These are phyloP conservation scores for Aegilops tauschii DNA, from an alignment of 176 grass and related monocot species.

Conservation along the genomic window DNA sequence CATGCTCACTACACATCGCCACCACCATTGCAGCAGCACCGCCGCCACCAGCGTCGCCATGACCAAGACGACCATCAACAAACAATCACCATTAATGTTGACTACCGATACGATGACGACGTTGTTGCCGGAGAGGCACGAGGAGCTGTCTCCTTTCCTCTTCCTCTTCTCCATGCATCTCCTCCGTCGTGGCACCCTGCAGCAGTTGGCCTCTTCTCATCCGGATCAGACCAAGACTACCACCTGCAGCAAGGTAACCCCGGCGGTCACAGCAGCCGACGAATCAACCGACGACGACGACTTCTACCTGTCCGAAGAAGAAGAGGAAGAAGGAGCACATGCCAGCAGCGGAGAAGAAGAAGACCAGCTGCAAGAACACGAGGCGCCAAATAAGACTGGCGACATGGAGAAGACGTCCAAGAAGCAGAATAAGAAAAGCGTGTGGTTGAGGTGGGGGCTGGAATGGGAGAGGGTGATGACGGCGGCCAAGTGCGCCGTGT, in stretches of 20 bases:
- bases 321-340: neutral
- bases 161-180: slow-evolving; percentile 69
- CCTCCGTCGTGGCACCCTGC: slow-evolving; percentile 23
- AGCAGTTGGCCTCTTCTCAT: neutral
- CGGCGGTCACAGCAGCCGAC: neutral
- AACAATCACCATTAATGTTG: neutral
- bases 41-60: neutral
- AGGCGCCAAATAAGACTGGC: neutral
- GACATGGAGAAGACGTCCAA: neutral
- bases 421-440: neutral
- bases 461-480: slow-evolving; percentile 11
- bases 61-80: neutral
- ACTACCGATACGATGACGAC: neutral
- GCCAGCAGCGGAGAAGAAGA: neutral
- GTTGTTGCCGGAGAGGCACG: neutral
- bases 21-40: neutral
- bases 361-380: neutral
- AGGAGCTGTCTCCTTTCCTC: slow-evolving; percentile 44
- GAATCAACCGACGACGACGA: neutral
- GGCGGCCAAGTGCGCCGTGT: slow-evolving; percentile 59
- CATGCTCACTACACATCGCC: slow-evolving; percentile 31
- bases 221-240: neutral
- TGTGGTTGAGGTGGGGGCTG: slow-evolving; percentile 7
- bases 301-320: neutral
- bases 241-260: neutral